These are phyloP conservation scores for Salix arbutifolia DNA, from an alignment of 345 rosid species.

Conservation along the genomic window DNA sequence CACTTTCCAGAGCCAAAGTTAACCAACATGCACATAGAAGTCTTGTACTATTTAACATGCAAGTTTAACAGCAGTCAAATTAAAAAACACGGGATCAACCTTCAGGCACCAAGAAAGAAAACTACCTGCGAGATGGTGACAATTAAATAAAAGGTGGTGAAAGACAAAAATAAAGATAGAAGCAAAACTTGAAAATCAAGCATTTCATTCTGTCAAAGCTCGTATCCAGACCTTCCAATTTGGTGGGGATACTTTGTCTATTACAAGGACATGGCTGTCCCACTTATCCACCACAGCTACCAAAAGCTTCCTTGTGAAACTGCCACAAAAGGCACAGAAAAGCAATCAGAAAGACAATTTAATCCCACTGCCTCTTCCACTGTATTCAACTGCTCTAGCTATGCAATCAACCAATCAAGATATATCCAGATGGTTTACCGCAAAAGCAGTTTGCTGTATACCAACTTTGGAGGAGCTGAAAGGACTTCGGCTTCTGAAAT, in stretches of 20 bases:
- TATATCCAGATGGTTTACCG: conserved; percentile 41
- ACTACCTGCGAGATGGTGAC: too few relatives aligned
- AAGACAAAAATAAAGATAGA: not conserved
- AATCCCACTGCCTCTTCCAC: not conserved
- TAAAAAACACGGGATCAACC: not conserved
- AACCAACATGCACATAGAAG: not conserved
- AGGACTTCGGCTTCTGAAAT: conserved; percentile 94
- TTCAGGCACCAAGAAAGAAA: not conserved
- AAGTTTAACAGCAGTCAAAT: too few relatives aligned
- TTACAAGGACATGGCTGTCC: conserved; percentile 67
- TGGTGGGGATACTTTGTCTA: conserved; percentile 68
- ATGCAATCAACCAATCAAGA: not conserved
- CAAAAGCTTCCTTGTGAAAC: conserved; percentile 91
- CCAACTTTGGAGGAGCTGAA: conserved; percentile 96
- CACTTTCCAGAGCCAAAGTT: not conserved
- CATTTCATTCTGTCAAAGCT: not conserved
- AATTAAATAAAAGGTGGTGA: not conserved
- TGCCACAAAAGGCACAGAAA: conserved; percentile 30
- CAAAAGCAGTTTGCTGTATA: conserved; percentile 85
- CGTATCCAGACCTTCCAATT: conserved; percentile 75
- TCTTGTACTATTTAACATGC: too few relatives aligned
- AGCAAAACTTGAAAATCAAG: not conserved
- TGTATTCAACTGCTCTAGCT: not conserved
- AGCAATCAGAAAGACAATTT: conserved; percentile 9
- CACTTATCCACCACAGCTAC: conserved; percentile 78